Base-by-base conservation (phyloP, 768 basidiomycete species). In the Hygrocybe coccinea region DNA sequence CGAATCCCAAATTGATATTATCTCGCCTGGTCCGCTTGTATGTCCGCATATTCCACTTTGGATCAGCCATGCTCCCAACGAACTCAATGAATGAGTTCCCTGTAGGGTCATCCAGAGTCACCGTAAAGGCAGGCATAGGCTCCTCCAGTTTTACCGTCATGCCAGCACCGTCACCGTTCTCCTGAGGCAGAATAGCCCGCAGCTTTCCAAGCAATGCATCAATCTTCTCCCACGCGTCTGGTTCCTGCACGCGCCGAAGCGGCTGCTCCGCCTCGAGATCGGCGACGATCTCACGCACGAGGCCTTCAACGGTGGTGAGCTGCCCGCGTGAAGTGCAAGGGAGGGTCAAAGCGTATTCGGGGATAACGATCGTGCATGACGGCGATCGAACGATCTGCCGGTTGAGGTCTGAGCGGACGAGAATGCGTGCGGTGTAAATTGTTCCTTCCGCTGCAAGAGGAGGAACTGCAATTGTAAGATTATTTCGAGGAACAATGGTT, bases 31-130 rank as follows among this genome's bases (percentile, higher is more conserved):
- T 87, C 45, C 97, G 79, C 39, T 79, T 79, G 65, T 95, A 98
- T 10, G 84, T 87, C 55, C 86, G 77, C 73, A 95, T 74, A 62
- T 83, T 86, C 97, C 97, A 99, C 66, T 92, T 90, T 1, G 95
- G 87, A 68, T 99, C 97, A 3, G 86, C 77, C 77, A 91, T 90
- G 55, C 84, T 87, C 9, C 81, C 94, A 2, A 83, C 63, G 65
- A 95, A 95, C 72, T 97, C 93, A 69, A 97, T 76, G 76, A 95
- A 98, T n/a, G 92, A 95, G 71, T 95, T 95, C 6, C 97, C 97
- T 1, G 93, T 76, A 1, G 95, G 95, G 66, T 99, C 97, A 64
- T 98, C 92, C 17, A 99, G 74, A 51, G 78, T 84, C 54, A 98
- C 64, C 0, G 91, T 94, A 66, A 98, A 91, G 2, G 84, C 70